Evolutionary conservation across 306 rosid genomes (phyloP).

Genomic region (Heteromeles arbutifolia): DNA sequence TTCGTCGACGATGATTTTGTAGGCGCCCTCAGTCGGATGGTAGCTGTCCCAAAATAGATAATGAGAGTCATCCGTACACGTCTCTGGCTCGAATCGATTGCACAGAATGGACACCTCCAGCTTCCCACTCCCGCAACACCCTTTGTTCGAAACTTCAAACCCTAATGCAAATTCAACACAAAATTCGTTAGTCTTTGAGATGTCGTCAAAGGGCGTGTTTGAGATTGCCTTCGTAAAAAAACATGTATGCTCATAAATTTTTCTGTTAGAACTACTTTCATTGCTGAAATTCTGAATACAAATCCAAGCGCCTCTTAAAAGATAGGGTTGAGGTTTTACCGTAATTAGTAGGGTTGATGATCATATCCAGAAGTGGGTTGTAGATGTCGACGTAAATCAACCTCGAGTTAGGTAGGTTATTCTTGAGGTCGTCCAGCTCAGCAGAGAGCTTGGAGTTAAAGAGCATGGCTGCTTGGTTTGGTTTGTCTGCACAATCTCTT

Average conservation of each 20-base stretch:
- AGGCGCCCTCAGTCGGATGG: slow-evolving; percentile 5
- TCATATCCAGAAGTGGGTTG: slow-evolving; percentile 39
- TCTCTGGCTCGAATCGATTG: neutral
- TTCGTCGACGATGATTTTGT: neutral
- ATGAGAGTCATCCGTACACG: neutral
- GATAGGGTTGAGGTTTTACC: slow-evolving; percentile 22
- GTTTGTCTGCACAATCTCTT: slow-evolving; percentile 31
- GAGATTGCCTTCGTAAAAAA: too few species aligned
- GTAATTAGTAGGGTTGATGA: slow-evolving; percentile 34
- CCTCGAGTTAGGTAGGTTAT: slow-evolving; percentile 21
- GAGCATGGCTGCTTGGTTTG: slow-evolving; percentile 35
- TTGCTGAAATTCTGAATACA: too few species aligned
- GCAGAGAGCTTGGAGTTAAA: slow-evolving; percentile 44
- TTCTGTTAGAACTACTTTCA: too few species aligned
- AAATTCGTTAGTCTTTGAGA: too few species aligned
- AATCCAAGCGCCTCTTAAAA: too few species aligned
- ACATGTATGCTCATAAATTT: too few species aligned
- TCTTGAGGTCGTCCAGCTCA: slow-evolving; percentile 11
- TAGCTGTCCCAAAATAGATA: slow-evolving; percentile 12
- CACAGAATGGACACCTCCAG: slow-evolving; percentile 7
- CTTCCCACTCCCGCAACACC: slow-evolving; percentile 18
- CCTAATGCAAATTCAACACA: neutral
- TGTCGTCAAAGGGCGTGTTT: too few species aligned
- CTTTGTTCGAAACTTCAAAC: slow-evolving; percentile 1
- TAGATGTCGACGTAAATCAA: slow-evolving; percentile 42